Conservation (phyloP, 2,329 filamentous ascomycete genomes). For the Penicillium vulpinum region DNA sequence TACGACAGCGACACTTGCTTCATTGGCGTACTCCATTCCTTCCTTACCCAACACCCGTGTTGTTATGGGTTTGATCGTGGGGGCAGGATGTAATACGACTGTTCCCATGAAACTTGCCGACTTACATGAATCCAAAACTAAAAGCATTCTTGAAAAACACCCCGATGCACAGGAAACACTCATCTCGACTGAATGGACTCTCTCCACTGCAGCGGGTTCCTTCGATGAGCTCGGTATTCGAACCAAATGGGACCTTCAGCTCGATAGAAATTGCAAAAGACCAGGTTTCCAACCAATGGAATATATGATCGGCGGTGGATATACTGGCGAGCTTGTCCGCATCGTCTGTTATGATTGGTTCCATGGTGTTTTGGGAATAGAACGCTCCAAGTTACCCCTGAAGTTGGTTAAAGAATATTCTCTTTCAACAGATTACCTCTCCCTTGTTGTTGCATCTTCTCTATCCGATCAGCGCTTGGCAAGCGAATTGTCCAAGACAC, state of each 20-base stretch:
- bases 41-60: conserved; percentile 60
- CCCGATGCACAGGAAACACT: conserved; percentile 60
- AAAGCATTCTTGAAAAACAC: conserved; percentile 45
- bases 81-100: conserved; percentile 75
- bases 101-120: conserved; percentile 64
- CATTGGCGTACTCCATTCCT: conserved; percentile 68
- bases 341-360: conserved; percentile 66
- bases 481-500: conserved; percentile 50
- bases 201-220: conserved; percentile 66
- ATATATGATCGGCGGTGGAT: conserved; percentile 74
- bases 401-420: conserved; percentile 57
- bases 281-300: conserved; percentile 77
- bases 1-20: conserved; percentile 74
- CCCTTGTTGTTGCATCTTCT: conserved; percentile 61
- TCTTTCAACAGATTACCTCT: conserved; percentile 69
- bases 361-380: conserved; percentile 43
- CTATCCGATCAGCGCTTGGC: conserved; percentile 49
- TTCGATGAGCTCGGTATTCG: conserved; percentile 62
- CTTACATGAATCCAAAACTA: conserved; percentile 62
- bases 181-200: conserved; percentile 79
- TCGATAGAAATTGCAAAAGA: conserved; percentile 63
- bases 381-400: conserved; percentile 51
- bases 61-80: conserved; percentile 74
- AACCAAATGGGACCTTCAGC: conserved; percentile 65
- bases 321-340: conserved; percentile 70